phyloP scores from a whole-genome alignment of 176 grass and related monocot species.

The Cenchrus purpureus region DNA sequence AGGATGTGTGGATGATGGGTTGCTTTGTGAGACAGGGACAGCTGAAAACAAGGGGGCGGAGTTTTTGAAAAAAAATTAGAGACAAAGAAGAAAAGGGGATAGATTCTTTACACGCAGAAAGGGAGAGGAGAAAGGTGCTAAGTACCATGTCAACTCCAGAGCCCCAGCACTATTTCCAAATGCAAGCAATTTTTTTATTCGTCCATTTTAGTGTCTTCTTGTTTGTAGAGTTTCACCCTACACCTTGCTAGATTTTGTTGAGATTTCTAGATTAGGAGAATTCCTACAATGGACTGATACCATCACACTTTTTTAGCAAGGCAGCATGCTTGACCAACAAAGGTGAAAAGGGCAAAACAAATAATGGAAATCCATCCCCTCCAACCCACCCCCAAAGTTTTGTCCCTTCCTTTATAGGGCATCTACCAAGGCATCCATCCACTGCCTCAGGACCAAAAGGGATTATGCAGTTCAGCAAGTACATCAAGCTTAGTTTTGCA shows the following conservation, averaged over 20 bases:
- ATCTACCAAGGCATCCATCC: slow-evolving; percentile 29
- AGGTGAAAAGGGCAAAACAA: not conserved
- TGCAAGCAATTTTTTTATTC: not conserved
- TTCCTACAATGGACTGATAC: not conserved
- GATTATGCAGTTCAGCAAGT: slow-evolving; percentile 14
- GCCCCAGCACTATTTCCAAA: not conserved
- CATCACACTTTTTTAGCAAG: not conserved
- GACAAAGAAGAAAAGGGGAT: no score
- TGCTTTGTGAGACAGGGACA: slow-evolving; percentile 42
- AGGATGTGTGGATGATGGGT: not conserved
- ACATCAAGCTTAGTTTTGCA: not conserved
- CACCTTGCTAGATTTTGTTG: not conserved
- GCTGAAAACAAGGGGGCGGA: not conserved
- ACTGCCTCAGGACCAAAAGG: not conserved
- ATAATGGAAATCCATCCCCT: slow-evolving; percentile 14
- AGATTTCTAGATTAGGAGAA: not conserved
- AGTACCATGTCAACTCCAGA: not conserved
- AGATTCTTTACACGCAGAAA: slow-evolving; percentile 21
- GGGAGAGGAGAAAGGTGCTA: not conserved
- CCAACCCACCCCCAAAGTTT: not conserved
- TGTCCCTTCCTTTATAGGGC: slow-evolving; percentile 41
- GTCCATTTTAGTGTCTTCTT: not conserved
- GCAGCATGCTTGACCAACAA: not conserved
- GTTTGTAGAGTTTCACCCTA: not conserved
- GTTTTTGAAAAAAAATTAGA: no score